phyloP scores from a whole-genome alignment of 139 green algal species.

The Coccomyxa sp. region DNA sequence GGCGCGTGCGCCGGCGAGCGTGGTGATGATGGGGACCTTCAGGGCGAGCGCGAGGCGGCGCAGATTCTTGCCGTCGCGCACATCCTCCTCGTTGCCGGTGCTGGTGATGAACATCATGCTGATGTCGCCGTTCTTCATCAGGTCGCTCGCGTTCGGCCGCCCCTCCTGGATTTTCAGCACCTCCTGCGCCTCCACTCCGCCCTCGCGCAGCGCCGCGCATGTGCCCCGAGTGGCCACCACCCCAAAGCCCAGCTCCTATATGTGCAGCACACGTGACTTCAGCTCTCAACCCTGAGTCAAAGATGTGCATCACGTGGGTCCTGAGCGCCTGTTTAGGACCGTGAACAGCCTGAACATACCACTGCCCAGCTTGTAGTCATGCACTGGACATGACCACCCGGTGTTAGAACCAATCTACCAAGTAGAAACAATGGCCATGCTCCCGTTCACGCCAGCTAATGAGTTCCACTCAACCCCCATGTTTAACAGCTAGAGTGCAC shows the following conservation, averaged over 20 bases:
- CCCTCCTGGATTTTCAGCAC: constrained; percentile 99
- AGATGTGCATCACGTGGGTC: no score
- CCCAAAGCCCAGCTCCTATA: constrained; percentile 75
- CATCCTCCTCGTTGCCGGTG: constrained; percentile 80
- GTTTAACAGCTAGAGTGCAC: no score
- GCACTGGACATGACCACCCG: no score
- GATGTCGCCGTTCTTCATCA: constrained; percentile 82
- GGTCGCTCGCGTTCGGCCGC: constrained; percentile 77
- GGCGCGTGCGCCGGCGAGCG: constrained; percentile 80
- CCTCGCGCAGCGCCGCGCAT: constrained; percentile 47
- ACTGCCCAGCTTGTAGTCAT: no score
- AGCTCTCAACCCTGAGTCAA: neutral
- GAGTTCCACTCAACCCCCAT: no score
- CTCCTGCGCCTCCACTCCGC: constrained; percentile 40
- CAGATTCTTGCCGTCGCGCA: constrained; percentile 89
- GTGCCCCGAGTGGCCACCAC: constrained; percentile 89
- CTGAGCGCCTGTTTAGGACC: no score
- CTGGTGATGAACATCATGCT: constrained; percentile 92
- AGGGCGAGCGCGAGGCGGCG: constrained; percentile 77
- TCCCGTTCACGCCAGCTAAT: no score
- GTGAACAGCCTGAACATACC: no score
- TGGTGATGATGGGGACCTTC: constrained; percentile 96
- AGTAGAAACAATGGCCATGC: no score
- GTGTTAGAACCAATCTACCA: no score
- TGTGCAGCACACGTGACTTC: neutral